Evolutionary conservation across 805 yeast genomes (phyloP).

Genomic region (Saccharomycopsis fermentans): DNA sequence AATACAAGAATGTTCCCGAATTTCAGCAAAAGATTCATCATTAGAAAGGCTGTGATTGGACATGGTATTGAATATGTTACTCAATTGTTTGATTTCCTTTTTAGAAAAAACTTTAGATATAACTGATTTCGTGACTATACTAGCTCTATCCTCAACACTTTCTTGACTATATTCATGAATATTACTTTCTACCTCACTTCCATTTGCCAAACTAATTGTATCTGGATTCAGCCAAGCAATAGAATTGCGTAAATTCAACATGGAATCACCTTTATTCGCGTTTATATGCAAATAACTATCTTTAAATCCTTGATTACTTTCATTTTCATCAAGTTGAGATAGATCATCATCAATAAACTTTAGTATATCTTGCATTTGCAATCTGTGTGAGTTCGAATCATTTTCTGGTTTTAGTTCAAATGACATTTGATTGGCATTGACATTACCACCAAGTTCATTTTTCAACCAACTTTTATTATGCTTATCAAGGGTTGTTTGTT

Average conservation of each 20-base stretch:
- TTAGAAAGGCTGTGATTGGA: background rate
- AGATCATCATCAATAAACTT: constrained; percentile 1
- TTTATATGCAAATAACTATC: background rate
- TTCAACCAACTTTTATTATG: background rate
- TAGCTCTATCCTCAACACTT: background rate
- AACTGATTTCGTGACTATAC: constrained; percentile 7
- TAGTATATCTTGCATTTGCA: background rate
- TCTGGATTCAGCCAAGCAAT: background rate
- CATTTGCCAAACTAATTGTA: background rate
- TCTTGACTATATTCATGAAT: background rate
- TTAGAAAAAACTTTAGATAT: constrained; percentile 16
- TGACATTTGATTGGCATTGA: background rate
- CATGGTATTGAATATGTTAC: constrained; percentile 9
- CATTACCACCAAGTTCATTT: background rate
- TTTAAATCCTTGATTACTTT: background rate
- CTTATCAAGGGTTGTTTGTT: background rate
- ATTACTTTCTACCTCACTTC: background rate
- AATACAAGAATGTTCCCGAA: background rate
- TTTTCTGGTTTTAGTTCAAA: background rate
- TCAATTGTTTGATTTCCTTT: constrained; percentile 11
- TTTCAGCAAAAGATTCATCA: background rate
- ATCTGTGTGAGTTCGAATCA: background rate
- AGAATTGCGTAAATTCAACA: background rate
- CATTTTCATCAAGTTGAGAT: background rate
- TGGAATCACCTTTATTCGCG: background rate